Base-by-base conservation (phyloP, 768 basidiomycete species). In the Tephrocybe sp. region DNA sequence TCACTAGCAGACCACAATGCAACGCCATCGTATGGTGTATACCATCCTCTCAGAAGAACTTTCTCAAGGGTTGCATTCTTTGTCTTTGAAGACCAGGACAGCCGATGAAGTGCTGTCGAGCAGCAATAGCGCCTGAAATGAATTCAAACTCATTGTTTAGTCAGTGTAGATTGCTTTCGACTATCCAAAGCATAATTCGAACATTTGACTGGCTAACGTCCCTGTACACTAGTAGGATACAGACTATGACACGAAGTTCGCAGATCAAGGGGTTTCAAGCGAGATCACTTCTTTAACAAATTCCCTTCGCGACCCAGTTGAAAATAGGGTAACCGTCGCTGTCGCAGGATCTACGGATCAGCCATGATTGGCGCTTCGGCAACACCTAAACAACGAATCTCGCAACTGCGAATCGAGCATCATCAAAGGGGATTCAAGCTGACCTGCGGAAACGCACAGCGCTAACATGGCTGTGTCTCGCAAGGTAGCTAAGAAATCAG, bases 11-110 rank as follows among this genome's bases (percentile, higher is more conserved):
- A 80, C 71, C 18, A 84, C 84, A 9, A 80, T 93, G 72, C 86
- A 91, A 63, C 82, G 91, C 42, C 91, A 93, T 69, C 79, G 90
- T 41, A 78, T 93, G 73, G 78, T 93, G 41, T 84, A 92, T 65
- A 74, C 80, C 6, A 81, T 84, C 2, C 73, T 93, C 26, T 76
- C 84, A 17, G 84, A 86, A 26, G 88, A 93, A 63, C 71, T 93
- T 40, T 65, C 78, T 21, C 73, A 76, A 51, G 90, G 90, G 4
- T 66, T 93, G 25, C 91, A 93, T 60, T 85, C 91, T 0, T 71
- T 93, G 36, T 88, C 87, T 14, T 68, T 93, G 59, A 81, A 82
- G 50, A 88, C 90, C 14, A 84, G 79, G 68, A 90, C 90, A 8
- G 72, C 76, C 45, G 76, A 78, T 51, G 91, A 82, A 58, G 18